Evolutionary conservation across 2,329 filamentous ascomycete genomes (phyloP), one percentile per base, ranked within the genome.

Genomic region (Fusarium incarnatum): DNA sequence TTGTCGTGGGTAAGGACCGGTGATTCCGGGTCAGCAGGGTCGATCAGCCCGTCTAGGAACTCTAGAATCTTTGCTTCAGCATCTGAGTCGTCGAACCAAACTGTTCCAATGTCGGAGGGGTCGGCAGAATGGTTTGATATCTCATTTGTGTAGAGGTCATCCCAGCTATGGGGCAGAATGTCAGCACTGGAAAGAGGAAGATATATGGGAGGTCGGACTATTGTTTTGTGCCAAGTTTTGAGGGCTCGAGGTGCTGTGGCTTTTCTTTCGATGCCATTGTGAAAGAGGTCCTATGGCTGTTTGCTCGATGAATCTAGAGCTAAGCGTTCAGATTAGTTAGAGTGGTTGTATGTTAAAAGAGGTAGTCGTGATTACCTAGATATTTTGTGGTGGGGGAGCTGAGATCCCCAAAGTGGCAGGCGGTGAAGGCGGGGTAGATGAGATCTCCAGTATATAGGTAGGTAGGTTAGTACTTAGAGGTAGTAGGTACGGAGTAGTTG

Each of bases 11-110:
- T 66, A 40, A 75, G 68, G 10, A 74, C 64, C n/a, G 58, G 66
- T n/a, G 60, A 67, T 20, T 71, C 64, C 28, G 70, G 56, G 27
- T 72, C 71, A 61, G 60, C 47, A 25, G 77, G 44, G 68, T 81
- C 67, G 32, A 76, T 60, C 22, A 78, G 70, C 30, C 71, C 72
- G 73, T 68, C 88, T 77, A 97, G 86, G 78, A 91, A 94, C 12
- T 83, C 79, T 25, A 97, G 81, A 64, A 97, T 89, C 77, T 94
- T 94, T 67, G 90, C 85, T 77, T 97, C 93, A 67, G 96, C 96
- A 76, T 92, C 89, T 32, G 94, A 92, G 82, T 98, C 96, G 79
- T 94, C 92, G 86, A 99, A 99, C 96, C 96, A 99, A 75, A 96
- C 90, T 30, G 94, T 97, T 72, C 95, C 95, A 64, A 91, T 91